Percentiles rank a stretch among this genome's conserved stretches.
Conservation (phyloP, 768 basidiomycete genomes). For the Panellus pusillus region DNA sequence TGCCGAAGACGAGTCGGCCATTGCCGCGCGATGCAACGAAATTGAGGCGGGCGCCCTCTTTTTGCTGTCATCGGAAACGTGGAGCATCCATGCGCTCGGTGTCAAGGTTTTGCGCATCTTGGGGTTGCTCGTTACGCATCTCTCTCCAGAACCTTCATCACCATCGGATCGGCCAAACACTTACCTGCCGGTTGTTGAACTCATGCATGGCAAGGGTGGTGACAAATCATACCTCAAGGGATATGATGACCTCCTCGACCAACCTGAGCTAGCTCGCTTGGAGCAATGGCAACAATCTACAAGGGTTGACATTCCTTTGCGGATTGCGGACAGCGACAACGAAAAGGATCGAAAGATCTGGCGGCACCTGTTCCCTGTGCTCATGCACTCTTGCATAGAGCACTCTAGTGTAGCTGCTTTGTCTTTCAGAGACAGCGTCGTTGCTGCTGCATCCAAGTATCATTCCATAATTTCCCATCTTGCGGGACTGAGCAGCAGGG, state of each 20-base stretch:
- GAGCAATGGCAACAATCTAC: slow-evolving; percentile 65
- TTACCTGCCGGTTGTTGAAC: slow-evolving; percentile 45
- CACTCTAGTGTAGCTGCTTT: slow-evolving; percentile 44
- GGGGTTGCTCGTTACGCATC: slow-evolving; percentile 45
- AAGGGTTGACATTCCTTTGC: slow-evolving; percentile 56
- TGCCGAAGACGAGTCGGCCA: slow-evolving; percentile 40
- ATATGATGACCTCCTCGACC: slow-evolving; percentile 66
- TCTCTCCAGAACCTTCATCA: slow-evolving; percentile 36
- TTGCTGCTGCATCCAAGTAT: slow-evolving; percentile 67
- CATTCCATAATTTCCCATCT: slow-evolving; percentile 72
- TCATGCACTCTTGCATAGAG: slow-evolving; percentile 59
- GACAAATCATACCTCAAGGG: slow-evolving; percentile 54
- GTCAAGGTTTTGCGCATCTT: slow-evolving; percentile 64
- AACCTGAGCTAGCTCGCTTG: slow-evolving; percentile 57
- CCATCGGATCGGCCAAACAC: slow-evolving; percentile 28
- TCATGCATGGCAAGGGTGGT: slow-evolving; percentile 51
- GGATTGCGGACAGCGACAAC: slow-evolving; percentile 70
- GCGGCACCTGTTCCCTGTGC: slow-evolving; percentile 68
- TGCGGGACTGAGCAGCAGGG: slow-evolving; percentile 65
- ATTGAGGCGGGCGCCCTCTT: slow-evolving; percentile 76
- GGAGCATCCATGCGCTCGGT: slow-evolving; percentile 55
- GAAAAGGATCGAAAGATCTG: slow-evolving; percentile 71
- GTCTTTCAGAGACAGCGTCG: slow-evolving; percentile 62
- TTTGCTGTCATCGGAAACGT: slow-evolving; percentile 59
- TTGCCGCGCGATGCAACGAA: slow-evolving; percentile 52